Evolutionary conservation across 1,139 yeast species (phyloP), one percentile per base, ranked within the genome.

Genomic region (Schwanniomyces etchellsii): DNA sequence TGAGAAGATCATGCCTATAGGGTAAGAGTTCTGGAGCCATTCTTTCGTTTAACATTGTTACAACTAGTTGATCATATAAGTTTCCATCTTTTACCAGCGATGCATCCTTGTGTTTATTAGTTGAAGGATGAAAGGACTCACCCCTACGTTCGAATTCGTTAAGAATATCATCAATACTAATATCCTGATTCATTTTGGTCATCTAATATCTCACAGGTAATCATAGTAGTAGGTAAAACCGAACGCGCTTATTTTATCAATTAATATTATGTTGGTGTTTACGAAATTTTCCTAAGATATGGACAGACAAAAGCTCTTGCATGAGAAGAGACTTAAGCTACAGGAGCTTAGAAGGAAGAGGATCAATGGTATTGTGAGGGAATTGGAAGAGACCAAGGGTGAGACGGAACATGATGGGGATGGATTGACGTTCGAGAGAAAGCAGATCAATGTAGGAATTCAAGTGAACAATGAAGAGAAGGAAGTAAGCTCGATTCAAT

Each of bases 21-120:
- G 81, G 84, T 22, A 89, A 60, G 10, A 91, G 54, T 36, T 84
- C 95, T 0, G 96, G 96, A 0, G 93, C 68, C 70, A 77, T 77
- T 35, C 96, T 65, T 51, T 91, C 98, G 34, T 81, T 74, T 24
- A 83, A 57, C 96, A 95, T 89, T 2, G 78, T 75, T 22, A 65
- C 68, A n/a, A 74, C 64, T 25, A 88, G 59, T 24, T 55, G 57
- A 24, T 57, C 49, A 35, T 54, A 63, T 45, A 55, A 67, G 70
- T 14, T 50, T 39, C 16, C 52, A 16, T 24, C n/a, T 5, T 14
- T 24, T 4, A 7, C n/a, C 7, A n/a, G 21, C n/a, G 21, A 7
- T 18, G 21, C n/a, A n/a, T n/a, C n/a, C n/a, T n/a, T n/a, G n/a
- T 16, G 29, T 6, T 9, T 17, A 13, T 17, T 16, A 13, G 14